These are phyloP conservation scores for Picochlorum sp. DNA, from an alignment of 139 green algal species.

Conservation along the genomic window DNA sequence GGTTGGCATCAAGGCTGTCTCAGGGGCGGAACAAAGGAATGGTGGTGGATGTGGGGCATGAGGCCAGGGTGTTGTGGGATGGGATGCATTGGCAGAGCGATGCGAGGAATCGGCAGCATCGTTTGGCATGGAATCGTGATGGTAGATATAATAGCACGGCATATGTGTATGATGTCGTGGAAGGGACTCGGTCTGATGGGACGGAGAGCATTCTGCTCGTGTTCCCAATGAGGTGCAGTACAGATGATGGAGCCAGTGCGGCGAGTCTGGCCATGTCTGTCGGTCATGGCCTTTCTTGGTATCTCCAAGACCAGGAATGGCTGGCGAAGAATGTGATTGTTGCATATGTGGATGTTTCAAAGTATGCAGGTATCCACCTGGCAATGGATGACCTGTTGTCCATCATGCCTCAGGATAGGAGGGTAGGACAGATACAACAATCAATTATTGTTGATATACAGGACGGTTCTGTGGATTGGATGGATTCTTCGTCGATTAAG, in stretches of 20 bases:
- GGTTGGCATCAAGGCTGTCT: no score
- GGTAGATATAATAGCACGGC: not conserved
- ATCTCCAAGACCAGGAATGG: conserved; percentile 11
- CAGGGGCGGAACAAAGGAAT: no score
- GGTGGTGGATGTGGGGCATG: no score
- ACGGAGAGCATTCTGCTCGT: conserved; percentile 14
- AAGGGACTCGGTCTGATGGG: not conserved
- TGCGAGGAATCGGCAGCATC: no score
- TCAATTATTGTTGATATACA: conserved; percentile 55
- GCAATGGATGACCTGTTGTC: not conserved
- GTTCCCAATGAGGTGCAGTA: not conserved
- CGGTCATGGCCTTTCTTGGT: not conserved
- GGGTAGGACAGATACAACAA: conserved; percentile 39
- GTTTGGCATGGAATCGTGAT: no score
- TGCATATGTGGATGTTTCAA: conserved; percentile 16
- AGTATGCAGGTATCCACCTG: not conserved
- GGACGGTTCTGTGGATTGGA: not conserved
- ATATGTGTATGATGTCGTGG: not conserved
- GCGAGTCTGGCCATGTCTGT: not conserved
- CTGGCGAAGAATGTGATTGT: conserved; percentile 25
- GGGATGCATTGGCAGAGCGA: no score
- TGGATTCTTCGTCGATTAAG: conserved; percentile 29
- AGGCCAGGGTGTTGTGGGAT: no score
- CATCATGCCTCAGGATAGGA: not conserved
- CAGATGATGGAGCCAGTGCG: not conserved